A percentile compares a stretch with the other conserved stretches of the same genome.
phyloP scores from a whole-genome alignment of 2,329 filamentous ascomycete genomes.

The Cytospora leucostoma region DNA sequence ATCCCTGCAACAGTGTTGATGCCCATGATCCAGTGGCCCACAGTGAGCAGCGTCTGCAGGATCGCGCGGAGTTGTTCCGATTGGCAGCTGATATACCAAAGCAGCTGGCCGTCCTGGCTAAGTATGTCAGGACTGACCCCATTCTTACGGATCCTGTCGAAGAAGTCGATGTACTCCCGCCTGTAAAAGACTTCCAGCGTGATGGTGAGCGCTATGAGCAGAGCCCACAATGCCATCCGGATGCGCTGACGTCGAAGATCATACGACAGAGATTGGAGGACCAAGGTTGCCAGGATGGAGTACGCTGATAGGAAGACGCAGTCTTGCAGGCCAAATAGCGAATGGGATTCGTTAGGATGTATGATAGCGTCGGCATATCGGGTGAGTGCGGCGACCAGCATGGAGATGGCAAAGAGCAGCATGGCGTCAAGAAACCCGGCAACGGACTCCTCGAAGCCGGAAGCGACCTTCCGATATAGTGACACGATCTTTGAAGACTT shows the following conservation, averaged over 20 bases:
- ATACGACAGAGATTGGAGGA: conserved; percentile 26
- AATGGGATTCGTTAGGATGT: conserved; percentile 23
- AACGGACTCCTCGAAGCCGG: conserved; percentile 7
- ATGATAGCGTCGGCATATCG: conserved; percentile 17
- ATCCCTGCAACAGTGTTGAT: conserved; percentile 28
- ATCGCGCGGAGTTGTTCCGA: conserved; percentile 15
- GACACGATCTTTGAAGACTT: background rate
- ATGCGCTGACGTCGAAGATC: conserved; percentile 28
- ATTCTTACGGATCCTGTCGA: too few species aligned
- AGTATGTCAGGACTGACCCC: too few species aligned
- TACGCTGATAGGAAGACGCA: conserved; percentile 23
- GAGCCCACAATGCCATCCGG: conserved; percentile 31
- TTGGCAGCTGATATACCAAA: conserved; percentile 24
- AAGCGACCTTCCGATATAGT: background rate
- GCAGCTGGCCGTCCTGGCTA: background rate
- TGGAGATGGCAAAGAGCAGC: conserved; percentile 27
- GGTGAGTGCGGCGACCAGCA: conserved; percentile 24
- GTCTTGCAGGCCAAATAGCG: conserved; percentile 23
- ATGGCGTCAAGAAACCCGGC: conserved; percentile 5
- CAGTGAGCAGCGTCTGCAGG: conserved; percentile 12
- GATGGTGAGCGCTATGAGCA: conserved; percentile 28
- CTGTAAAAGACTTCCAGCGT: conserved; percentile 29
- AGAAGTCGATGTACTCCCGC: conserved; percentile 10
- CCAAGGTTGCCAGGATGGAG: conserved; percentile 22
- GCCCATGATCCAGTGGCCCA: conserved; percentile 25